Evolutionary conservation across 1,284 basidiomycete species (phyloP).

Genomic region (Farysia itapuensis): DNA sequence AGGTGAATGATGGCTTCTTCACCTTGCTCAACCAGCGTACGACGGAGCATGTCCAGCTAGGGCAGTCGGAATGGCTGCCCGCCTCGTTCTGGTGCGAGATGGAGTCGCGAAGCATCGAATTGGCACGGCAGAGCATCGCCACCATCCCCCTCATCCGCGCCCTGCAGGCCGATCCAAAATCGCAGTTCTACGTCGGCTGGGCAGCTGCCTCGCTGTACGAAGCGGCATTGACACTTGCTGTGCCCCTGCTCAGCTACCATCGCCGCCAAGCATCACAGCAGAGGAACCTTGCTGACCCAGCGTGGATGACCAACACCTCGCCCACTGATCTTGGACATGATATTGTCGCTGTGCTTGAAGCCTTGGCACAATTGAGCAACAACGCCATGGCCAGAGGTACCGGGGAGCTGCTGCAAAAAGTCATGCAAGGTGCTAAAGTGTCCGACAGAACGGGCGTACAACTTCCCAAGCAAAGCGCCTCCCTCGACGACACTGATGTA

Average conservation of each 20-base stretch:
- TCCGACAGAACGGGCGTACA: neutral
- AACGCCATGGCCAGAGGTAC: constrained; percentile 7
- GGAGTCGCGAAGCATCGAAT: constrained; percentile 6
- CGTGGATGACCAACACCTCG: neutral
- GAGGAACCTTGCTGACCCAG: neutral
- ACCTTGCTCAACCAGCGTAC: constrained; percentile 7
- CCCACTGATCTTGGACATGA: constrained; percentile 8
- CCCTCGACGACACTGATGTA: constrained; percentile 6
- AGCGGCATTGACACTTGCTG: constrained; percentile 15
- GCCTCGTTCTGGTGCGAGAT: constrained; percentile 14
- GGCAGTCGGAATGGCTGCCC: constrained; percentile 16
- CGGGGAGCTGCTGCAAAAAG: constrained; percentile 10
- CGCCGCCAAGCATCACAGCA: constrained; percentile 1
- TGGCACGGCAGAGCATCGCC: constrained; percentile 8
- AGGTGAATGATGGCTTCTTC: constrained; percentile 6
- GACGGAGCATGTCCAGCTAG: constrained; percentile 11
- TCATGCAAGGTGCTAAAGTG: constrained; percentile 6
- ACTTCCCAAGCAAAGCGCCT: constrained; percentile 1
- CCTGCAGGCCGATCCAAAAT: constrained; percentile 10
- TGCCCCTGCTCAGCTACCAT: constrained; percentile 15
- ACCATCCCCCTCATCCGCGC: constrained; percentile 11
- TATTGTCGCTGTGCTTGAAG: constrained; percentile 14
- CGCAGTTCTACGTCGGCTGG: constrained; percentile 21
- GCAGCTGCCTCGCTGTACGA: constrained; percentile 7
- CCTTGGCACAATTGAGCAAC: constrained; percentile 10